These are phyloP conservation scores for Tausonia pullulans DNA, from an alignment of 1,284 basidiomycete species.

Conservation along the genomic window DNA sequence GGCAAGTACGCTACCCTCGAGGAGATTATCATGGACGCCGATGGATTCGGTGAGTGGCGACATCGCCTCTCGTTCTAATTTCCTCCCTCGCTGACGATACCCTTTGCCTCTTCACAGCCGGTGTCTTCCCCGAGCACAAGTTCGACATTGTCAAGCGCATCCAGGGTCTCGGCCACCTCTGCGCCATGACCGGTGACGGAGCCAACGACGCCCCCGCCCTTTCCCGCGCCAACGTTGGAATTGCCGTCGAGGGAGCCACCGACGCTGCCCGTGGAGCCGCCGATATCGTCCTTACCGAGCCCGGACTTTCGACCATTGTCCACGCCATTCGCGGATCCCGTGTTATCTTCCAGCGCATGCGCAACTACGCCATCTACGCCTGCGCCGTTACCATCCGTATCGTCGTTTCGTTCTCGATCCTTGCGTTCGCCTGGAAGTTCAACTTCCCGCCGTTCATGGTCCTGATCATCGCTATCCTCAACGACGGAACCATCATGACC, in stretches of 20 bases:
- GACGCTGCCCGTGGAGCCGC: conserved; percentile 91
- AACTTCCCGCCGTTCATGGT: conserved; percentile 99
- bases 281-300: conserved; percentile 89
- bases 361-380: conserved; percentile 75
- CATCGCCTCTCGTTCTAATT: neutral
- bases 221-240: conserved; percentile 90
- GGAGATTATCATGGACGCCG: conserved; percentile 64
- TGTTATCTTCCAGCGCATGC: conserved; percentile 95
- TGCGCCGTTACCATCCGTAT: conserved; percentile 90
- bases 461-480: conserved; percentile 89
- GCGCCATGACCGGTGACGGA: conserved; percentile 93
- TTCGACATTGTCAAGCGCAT: conserved; percentile 85
- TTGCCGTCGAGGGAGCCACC: conserved; percentile 92
- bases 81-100: conserved; percentile 43
- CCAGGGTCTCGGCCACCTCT: conserved; percentile 76
- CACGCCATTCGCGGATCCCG: conserved; percentile 91
- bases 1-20: conserved; percentile 67
- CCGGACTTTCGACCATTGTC: conserved; percentile 91
- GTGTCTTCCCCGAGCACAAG: conserved; percentile 96
- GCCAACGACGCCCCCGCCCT: conserved; percentile 92
- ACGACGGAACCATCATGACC: conserved; percentile 99
- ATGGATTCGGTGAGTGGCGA: conserved; percentile 25
- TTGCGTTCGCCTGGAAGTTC: conserved; percentile 91
- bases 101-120: conserved; percentile 40
- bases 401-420: conserved; percentile 90